A percentile compares a stretch with the other conserved stretches of the same genome.
Conservation (phyloP, 1,139 yeast genomes). For the Kodamaea suecica region DNA sequence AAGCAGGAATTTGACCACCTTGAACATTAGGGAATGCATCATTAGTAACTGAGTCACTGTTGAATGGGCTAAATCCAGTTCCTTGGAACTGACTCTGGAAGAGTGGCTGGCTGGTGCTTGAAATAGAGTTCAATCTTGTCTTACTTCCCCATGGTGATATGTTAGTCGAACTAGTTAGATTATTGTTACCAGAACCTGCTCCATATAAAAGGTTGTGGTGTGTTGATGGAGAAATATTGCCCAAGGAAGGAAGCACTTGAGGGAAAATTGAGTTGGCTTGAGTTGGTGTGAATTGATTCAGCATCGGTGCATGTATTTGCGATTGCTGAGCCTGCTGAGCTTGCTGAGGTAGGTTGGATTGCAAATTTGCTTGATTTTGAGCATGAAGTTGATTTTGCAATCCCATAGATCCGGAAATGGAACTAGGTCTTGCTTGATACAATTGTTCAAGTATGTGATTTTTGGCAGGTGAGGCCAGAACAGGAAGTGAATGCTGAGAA, state of each 20-base stretch:
- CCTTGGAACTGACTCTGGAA: not conserved
- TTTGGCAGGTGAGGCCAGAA: conserved; percentile 19
- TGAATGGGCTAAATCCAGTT: conserved; percentile 14
- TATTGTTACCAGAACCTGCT: not conserved
- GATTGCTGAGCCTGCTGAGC: not conserved
- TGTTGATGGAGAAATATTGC: conserved; percentile 12
- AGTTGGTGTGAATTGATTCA: too few relatives aligned
- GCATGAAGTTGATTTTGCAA: not conserved
- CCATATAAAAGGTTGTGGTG: conserved; percentile 7
- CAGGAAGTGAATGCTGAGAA: too few relatives aligned
- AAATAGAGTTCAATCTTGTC: conserved; percentile 14
- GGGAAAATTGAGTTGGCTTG: not conserved
- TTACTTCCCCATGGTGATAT: conserved; percentile 18
- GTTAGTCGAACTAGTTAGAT: not conserved
- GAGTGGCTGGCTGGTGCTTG: not conserved
- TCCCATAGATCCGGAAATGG: too few relatives aligned
- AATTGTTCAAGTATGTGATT: conserved; percentile 35
- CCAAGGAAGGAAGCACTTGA: conserved; percentile 6
- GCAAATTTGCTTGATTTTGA: conserved; percentile 1
- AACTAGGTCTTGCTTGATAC: conserved; percentile 32
- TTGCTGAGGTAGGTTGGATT: not conserved
- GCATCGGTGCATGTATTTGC: not conserved
- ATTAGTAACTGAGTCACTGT: conserved; percentile 6
- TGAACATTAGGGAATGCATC: too few relatives aligned
- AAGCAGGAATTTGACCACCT: too few relatives aligned